Percentiles rank a stretch among this genome's conserved stretches.
Evolutionary conservation across 106 monocot genomes (phyloP).

Genomic region (Apostasia shenzhenica): DNA sequence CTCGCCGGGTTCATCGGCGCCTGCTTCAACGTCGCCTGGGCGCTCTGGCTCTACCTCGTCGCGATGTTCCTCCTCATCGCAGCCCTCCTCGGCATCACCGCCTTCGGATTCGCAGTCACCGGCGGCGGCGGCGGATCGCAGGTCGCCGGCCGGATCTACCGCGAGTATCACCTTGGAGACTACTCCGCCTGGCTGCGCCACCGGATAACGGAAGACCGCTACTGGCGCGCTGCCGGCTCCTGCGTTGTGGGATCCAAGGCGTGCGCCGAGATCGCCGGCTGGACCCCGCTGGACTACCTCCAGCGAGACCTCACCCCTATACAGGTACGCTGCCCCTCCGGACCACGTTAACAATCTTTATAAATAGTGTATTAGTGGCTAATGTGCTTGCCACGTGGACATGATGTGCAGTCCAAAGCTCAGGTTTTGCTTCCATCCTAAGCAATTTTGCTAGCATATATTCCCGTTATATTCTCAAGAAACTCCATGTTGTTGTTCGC

Average conservation of each 20-base stretch:
- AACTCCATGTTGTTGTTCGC: no score
- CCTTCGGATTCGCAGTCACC: constrained; percentile 81
- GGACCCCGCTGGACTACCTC: constrained; percentile 86
- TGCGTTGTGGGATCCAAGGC: constrained; percentile 65
- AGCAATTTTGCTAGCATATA: no score
- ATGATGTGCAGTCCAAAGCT: no score
- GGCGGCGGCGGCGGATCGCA: constrained; percentile 55
- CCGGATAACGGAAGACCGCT: constrained; percentile 28
- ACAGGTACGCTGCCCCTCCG: constrained; percentile 33
- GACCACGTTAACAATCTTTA: background rate
- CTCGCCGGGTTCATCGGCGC: constrained; percentile 80
- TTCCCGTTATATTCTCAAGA: no score
- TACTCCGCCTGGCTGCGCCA: constrained; percentile 71
- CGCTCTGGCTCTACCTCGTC: constrained; percentile 84
- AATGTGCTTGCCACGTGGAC: no score
- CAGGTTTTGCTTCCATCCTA: no score
- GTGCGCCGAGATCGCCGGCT: constrained; percentile 47
- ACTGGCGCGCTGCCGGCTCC: constrained; percentile 45
- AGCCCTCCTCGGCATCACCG: constrained; percentile 50
- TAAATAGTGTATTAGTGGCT: no score
- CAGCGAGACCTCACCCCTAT: constrained; percentile 67
- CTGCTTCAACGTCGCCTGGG: constrained; percentile 71
- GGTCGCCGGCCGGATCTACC: constrained; percentile 64
- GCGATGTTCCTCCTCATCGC: constrained; percentile 71
- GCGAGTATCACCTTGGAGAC: constrained; percentile 57